Conservation (phyloP, 805 yeast species). For the Saturnispora diversa region DNA sequence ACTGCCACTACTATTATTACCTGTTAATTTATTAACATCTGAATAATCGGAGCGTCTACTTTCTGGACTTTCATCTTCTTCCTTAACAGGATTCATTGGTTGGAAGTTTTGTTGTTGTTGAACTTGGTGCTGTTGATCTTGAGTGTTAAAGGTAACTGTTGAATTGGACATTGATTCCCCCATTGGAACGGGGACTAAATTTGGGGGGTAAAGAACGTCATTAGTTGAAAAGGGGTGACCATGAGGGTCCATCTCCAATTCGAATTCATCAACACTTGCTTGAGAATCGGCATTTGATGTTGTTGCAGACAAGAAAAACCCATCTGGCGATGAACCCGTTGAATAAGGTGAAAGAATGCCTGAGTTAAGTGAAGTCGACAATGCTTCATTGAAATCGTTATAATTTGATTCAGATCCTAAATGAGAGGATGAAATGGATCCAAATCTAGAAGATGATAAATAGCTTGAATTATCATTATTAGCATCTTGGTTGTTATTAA, state of each 20-base stretch:
- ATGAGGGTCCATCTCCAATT: slow-evolving; percentile 10
- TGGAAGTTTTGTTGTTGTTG: slow-evolving; percentile 5
- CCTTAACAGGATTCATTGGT: slow-evolving; percentile 5
- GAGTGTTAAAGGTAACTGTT: slow-evolving; percentile 24
- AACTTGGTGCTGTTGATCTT: slow-evolving; percentile 8
- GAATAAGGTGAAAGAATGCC: slow-evolving; percentile 30
- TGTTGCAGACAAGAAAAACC: slow-evolving; percentile 22
- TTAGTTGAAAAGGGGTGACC: slow-evolving; percentile 6
- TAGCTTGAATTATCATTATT: background rate
- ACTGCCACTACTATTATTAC: slow-evolving; percentile 9
- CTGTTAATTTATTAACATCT: slow-evolving; percentile 6
- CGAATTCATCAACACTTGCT: slow-evolving; percentile 13
- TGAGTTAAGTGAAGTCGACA: slow-evolving; percentile 24
- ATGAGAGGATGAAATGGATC: slow-evolving; percentile 19
- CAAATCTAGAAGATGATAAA: slow-evolving; percentile 14
- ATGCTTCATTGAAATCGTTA: slow-evolving; percentile 27
- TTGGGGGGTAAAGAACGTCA: slow-evolving; percentile 15
- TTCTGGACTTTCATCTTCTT: slow-evolving; percentile 11
- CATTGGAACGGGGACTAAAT: slow-evolving; percentile 23
- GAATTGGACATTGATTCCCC: slow-evolving; percentile 25
- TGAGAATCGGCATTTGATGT: slow-evolving; percentile 16
- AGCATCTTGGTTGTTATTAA: slow-evolving; percentile 3
- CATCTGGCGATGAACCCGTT: slow-evolving; percentile 33
- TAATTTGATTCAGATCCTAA: slow-evolving; percentile 24
- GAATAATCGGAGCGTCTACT: slow-evolving; percentile 11